Evolutionary conservation across 495 filamentous ascomycete genomes (phyloP), one percentile per base, ranked within the genome.

Genomic region (Schizothecium vesticola): DNA sequence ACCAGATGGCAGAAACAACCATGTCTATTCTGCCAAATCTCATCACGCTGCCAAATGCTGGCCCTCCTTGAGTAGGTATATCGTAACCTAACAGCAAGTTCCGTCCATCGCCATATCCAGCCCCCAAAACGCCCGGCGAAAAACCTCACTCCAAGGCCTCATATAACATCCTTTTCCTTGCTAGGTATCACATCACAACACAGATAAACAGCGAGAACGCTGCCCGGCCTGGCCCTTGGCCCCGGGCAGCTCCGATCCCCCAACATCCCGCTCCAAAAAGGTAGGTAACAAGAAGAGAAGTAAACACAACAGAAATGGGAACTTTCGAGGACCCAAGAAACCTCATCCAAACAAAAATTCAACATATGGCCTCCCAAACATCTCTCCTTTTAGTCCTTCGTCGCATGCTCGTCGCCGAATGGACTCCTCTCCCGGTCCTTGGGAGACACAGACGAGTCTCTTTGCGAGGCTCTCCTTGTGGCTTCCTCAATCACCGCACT

Each of bases 341-440:
- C 13, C 43, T 43, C 65, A 25, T 66, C 57, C 26, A 29, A 60
- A 19, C 28, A 59, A 24, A 66, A 28, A 8, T 26, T 22, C 22
- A 24, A 55, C 33, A 60, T 19, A 66, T 23, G 25, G 16, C 29
- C 56, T 22, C 23, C 58, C n/a, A 43, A 60, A n/a, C 31, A 59
- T 63, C 21, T 25, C 31, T 24, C 19, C 10, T 29, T n/a, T 75
- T 71, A 80, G 61, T 82, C 80, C 60, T 79, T 72, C 43, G 82
- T 75, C 59, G 83, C 85, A 64, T 87, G 78, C 73, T 87, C 85
- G 67, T 87, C 85, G 12, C 84, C 81, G 72, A 87, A 87, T 10
- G 85, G 85, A 66, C 83, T 86, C 57, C 73, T 75, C 26, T 81
- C 77, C 62, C 81, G 77, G 60, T 73, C 74, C 69, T 71, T 72